These are phyloP conservation scores for Neoboletus brunneissimus DNA, from an alignment of 768 basidiomycete species.

Conservation along the genomic window DNA sequence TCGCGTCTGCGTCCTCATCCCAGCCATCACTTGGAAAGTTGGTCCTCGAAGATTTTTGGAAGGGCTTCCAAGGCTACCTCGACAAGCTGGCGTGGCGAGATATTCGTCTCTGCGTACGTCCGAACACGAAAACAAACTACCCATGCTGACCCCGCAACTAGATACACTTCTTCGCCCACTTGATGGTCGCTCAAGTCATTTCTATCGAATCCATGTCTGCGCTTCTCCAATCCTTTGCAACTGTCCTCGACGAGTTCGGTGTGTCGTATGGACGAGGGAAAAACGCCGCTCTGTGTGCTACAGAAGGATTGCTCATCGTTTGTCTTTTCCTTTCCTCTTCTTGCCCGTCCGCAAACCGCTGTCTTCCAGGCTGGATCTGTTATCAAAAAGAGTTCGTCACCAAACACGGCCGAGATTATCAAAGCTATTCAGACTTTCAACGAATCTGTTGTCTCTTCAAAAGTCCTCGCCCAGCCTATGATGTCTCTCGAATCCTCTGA, in stretches of 20 bases:
- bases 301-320: constrained; percentile 77
- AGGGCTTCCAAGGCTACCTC: constrained; percentile 83
- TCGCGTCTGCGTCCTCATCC: constrained; percentile 30
- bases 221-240: constrained; percentile 78
- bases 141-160: constrained; percentile 31
- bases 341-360: background rate
- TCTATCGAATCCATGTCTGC: constrained; percentile 75
- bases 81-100: constrained; percentile 92
- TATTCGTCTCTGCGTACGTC: constrained; percentile 77
- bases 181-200: constrained; percentile 73
- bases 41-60: constrained; percentile 86
- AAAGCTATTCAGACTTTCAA: constrained; percentile 68
- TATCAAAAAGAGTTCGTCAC: constrained; percentile 57
- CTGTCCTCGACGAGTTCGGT: constrained; percentile 87
- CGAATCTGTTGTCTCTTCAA: constrained; percentile 54
- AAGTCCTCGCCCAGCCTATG: constrained; percentile 65
- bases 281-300: constrained; percentile 75
- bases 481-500: constrained; percentile 47
- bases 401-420: constrained; percentile 67
- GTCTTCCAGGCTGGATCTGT: constrained; percentile 58
- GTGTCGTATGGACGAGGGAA: constrained; percentile 84
- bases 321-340: constrained; percentile 13
- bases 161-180: constrained; percentile 93
- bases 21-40: constrained; percentile 57
- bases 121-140: background rate